Conservation (phyloP, 2,329 filamentous ascomycete species). For the Arthrinium phaeospermum region DNA sequence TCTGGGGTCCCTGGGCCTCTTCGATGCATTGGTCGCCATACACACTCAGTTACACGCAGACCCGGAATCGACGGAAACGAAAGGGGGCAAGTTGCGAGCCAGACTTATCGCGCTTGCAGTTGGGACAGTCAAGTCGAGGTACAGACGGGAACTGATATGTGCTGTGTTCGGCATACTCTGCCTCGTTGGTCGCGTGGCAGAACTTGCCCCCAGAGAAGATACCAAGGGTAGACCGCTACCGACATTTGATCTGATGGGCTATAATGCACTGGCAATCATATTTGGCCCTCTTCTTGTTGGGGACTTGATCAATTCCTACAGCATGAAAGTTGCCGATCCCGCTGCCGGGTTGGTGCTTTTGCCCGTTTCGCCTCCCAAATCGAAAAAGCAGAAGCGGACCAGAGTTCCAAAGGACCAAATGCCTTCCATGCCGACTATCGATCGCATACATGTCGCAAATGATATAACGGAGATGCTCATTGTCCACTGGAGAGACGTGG, state of each 20-base stretch:
- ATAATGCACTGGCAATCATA: slow-evolving; percentile 65
- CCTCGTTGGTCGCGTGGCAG: slow-evolving; percentile 63
- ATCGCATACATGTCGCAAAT: slow-evolving; percentile 65
- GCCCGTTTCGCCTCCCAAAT: slow-evolving; percentile 49
- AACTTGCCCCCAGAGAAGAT: slow-evolving; percentile 59
- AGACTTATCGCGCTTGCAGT: slow-evolving; percentile 70
- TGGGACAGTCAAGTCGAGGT: slow-evolving; percentile 62
- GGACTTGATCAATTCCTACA: slow-evolving; percentile 59
- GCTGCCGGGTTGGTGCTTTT: slow-evolving; percentile 49
- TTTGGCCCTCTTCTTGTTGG: slow-evolving; percentile 70
- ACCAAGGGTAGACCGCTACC: slow-evolving; percentile 56
- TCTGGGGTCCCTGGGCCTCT: slow-evolving; percentile 64
- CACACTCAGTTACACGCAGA: slow-evolving; percentile 60
- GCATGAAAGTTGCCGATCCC: slow-evolving; percentile 51
- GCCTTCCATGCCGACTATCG: slow-evolving; percentile 44
- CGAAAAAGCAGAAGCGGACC: slow-evolving; percentile 44
- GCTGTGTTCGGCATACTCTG: slow-evolving; percentile 70
- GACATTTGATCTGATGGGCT: slow-evolving; percentile 67
- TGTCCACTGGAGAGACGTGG: slow-evolving; percentile 67
- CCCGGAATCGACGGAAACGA: slow-evolving; percentile 57
- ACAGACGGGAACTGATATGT: slow-evolving; percentile 67
- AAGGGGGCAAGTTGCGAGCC: slow-evolving; percentile 62
- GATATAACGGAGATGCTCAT: slow-evolving; percentile 69
- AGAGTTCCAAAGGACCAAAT: slow-evolving; percentile 30
- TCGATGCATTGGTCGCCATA: slow-evolving; percentile 67